Percentiles rank a stretch among this genome's conserved stretches.
Conservation (phyloP, 2,329 filamentous ascomycete species). For the Penicillium sp. region DNA sequence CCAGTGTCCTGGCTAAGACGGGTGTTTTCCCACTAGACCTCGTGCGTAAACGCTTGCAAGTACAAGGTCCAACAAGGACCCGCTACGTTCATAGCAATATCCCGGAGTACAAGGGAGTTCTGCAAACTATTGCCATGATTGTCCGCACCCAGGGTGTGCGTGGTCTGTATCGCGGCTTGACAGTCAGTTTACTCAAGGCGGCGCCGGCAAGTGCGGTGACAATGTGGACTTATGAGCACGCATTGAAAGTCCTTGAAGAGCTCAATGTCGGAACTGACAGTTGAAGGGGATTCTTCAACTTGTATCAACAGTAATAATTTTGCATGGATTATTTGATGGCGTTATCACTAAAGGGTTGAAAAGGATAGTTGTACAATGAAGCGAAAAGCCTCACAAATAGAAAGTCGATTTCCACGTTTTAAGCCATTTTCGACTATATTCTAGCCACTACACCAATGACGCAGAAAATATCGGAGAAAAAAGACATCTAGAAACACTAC, state of each 20-base stretch:
- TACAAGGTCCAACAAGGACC: conserved; percentile 81
- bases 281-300: neutral
- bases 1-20: conserved; percentile 81
- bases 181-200: conserved; percentile 86
- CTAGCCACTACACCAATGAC: too few species aligned
- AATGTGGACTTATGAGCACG: conserved; percentile 90
- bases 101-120: conserved; percentile 72
- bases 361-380: neutral
- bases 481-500: neutral
- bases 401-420: neutral
- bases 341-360: neutral
- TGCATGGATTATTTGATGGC: conserved; percentile 8
- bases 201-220: conserved; percentile 91
- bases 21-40: conserved; percentile 90
- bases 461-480: too few species aligned
- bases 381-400: neutral
- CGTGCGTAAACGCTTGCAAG: conserved; percentile 87
- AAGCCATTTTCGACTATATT: too few species aligned
- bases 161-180: conserved; percentile 83
- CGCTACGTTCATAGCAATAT: conserved; percentile 85
- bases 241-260: conserved; percentile 59
- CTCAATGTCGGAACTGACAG: conserved; percentile 27
- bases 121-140: conserved; percentile 67
- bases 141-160: conserved; percentile 69
- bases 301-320: conserved; percentile 2